These are phyloP conservation scores for Plasmodium sp. DNA, from an alignment of 169 alveolate genomes.

Conservation along the genomic window DNA sequence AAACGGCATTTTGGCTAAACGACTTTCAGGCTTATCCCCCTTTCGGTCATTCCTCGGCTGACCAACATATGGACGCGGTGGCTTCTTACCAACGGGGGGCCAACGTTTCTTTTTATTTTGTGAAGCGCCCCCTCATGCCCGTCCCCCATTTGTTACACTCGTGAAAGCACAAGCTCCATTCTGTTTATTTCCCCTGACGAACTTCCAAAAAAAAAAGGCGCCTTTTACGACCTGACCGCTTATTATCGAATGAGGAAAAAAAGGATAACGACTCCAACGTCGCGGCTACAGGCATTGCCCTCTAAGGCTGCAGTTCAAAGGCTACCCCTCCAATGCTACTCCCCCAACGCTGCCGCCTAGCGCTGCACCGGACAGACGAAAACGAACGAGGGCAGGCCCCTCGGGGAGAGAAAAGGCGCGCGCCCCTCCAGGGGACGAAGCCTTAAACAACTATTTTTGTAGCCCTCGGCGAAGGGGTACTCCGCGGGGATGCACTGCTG, in stretches of 20 bases:
- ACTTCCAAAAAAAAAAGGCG: neutral
- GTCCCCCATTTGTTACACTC: neutral
- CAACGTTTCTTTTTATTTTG: neutral
- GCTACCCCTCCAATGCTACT: too few relatives aligned
- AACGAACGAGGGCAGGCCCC: neutral
- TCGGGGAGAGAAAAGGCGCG: neutral
- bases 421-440: neutral
- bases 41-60: neutral
- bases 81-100: neutral
- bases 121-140: neutral
- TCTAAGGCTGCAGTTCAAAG: too few relatives aligned
- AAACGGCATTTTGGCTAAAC: too few relatives aligned
- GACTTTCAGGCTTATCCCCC: neutral
- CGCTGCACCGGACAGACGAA: neutral
- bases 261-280: neutral
- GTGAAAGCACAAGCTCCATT: neutral
- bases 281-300: too few relatives aligned
- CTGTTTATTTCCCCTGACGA: neutral
- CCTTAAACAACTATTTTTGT: neutral
- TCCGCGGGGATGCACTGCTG: neutral
- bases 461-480: neutral
- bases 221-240: neutral
- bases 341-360: neutral
- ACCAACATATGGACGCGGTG: neutral
- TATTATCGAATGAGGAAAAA: neutral